Evolutionary conservation across 805 yeast species (phyloP), one percentile per base, ranked within the genome.

Genomic region (Candida insectorum): DNA sequence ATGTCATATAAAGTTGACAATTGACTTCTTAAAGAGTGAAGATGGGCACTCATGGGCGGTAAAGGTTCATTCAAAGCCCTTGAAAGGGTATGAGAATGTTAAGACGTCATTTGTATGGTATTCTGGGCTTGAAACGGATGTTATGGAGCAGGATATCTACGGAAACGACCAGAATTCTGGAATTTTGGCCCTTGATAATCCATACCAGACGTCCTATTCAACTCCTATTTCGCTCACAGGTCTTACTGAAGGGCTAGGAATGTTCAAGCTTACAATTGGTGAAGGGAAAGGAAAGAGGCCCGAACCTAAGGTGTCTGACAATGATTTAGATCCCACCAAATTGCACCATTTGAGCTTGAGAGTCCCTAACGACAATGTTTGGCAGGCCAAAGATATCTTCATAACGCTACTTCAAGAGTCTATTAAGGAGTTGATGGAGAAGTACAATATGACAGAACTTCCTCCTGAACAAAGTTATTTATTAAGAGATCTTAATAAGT

Each of bases 1-100:
- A 21, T 73, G 78, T 40, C 76, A 77, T 34, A 57, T 88, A 4
- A 73, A 74, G 34, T 48, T 93, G 24, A 73, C 76, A 0, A 77
- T 85, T 5, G 85, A 82, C 40, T 85, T 88, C 55, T 83, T 83
- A 19, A 93, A 93, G 60, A 72, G 76, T 30, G 63, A 57, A 6
- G 81, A 75, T 35, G 85, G 81, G 3, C 76, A 75, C 12, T 80
- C 83, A 28, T 91, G 98, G 97, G 95, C 78, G 0, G 70, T 79
- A 9, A 76, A 81, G 39, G 71, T 93, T 10, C 71, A 64, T 30
- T 88, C 96, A 9, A 60, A 54, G 14, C 85, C 96, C 4, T 59
- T 71, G 23, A 58, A 65, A 18, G 73, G 79, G 0, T 55, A 53
- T 34, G 75, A 70, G 41, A 43, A 64, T 21, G 65, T 69, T 11